These are phyloP conservation scores for Aspergillus ustus DNA, from an alignment of 2,329 filamentous ascomycete species.

Conservation along the genomic window DNA sequence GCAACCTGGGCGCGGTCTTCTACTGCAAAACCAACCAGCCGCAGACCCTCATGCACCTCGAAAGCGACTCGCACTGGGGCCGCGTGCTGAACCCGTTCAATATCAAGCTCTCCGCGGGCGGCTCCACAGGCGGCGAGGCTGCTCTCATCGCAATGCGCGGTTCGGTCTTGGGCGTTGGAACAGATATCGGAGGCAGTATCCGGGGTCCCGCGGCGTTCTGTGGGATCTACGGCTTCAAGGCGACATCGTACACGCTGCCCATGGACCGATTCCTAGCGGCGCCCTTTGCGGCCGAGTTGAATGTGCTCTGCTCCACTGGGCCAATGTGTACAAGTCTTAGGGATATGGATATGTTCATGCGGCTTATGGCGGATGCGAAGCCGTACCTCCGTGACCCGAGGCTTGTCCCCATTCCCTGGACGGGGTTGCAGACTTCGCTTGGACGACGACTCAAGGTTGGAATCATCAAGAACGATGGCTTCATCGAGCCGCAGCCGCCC, in stretches of 20 bases:
- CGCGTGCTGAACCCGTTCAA: constrained; percentile 26
- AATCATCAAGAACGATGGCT: neutral
- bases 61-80: constrained; percentile 26
- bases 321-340: neutral
- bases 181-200: constrained; percentile 34
- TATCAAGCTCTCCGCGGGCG: constrained; percentile 22
- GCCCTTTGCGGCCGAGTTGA: neutral
- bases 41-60: constrained; percentile 27
- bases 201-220: neutral
- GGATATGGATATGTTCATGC: neutral
- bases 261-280: neutral
- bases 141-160: constrained; percentile 36
- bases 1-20: constrained; percentile 24
- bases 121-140: constrained; percentile 34
- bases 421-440: neutral
- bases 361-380: neutral
- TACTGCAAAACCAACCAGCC: constrained; percentile 33
- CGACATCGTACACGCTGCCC: neutral
- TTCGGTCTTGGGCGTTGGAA: constrained; percentile 33
- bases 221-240: neutral
- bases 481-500: neutral
- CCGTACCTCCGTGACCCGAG: neutral
- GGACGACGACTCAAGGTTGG: neutral
- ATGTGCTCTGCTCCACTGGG: neutral
- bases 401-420: neutral